Conservation (phyloP, 192 early-diverging fungal species). For the Podila epicladia region DNA sequence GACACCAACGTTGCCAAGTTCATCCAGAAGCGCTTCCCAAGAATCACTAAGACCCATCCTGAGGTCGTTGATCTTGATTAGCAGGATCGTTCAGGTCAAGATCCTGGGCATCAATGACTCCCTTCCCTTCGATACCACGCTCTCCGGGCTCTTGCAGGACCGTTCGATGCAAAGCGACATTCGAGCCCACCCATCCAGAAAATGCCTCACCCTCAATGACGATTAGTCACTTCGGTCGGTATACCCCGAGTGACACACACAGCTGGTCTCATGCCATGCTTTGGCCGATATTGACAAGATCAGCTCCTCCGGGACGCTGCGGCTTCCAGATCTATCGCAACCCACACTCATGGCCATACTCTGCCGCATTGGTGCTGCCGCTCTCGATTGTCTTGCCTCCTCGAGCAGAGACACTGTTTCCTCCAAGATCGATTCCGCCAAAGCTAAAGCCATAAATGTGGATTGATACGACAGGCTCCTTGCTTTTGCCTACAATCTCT, state of each 20-base stretch:
- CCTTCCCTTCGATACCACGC: conserved; percentile 39
- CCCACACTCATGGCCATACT: conserved; percentile 15
- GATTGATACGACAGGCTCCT: conserved; percentile 48
- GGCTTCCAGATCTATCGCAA: conserved; percentile 53
- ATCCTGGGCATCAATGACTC: conserved; percentile 65
- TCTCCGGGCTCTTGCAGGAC: conserved; percentile 19
- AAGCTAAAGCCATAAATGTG: conserved; percentile 11
- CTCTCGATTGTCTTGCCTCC: conserved; percentile 2
- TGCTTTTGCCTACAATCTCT: conserved; percentile 74
- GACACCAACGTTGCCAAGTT: conserved; percentile 59
- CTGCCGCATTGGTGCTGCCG: conserved; percentile 33
- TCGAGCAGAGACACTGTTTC: conserved; percentile 3
- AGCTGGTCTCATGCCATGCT: conserved; percentile 43
- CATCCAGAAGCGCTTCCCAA: conserved; percentile 62
- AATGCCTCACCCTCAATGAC: conserved; percentile 13
- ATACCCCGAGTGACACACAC: conserved; percentile 64
- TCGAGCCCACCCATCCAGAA: conserved; percentile 7
- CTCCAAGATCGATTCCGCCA: neutral
- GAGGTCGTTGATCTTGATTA: conserved; percentile 69
- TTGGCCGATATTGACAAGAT: conserved; percentile 36
- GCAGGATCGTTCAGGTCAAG: conserved; percentile 64
- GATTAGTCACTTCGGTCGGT: conserved; percentile 60
- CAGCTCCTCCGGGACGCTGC: conserved; percentile 47
- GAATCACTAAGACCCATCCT: conserved; percentile 62
- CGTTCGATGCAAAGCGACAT: neutral